Evolutionary conservation across 345 rosid species (phyloP), one percentile per base, ranked within the genome.

Genomic region (Eucalyptus polyanthemos): DNA sequence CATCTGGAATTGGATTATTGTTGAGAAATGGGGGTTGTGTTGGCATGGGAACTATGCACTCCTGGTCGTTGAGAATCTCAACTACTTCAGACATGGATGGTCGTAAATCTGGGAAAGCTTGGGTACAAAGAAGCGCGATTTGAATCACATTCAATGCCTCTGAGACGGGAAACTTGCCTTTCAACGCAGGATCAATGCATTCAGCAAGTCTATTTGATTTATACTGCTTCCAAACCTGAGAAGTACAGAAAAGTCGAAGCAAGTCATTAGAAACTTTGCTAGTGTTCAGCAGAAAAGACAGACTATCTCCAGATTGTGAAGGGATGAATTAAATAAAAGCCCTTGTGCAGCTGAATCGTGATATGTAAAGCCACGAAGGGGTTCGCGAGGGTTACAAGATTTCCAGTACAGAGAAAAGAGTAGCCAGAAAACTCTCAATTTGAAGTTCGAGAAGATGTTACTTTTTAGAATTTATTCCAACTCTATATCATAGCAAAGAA

Each of bases 101-200:
- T 50, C 91, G 88, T 54, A 88, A 50, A 42, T 80, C 76, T 51
- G 90, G 88, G 19, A 40, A 90, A 49, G 91, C 91, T 56, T 90
- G 91, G 9, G 91, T 56, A 87, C 91, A 90, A 42, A 90, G 80
- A 34, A 90, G 91, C 11, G 88, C 90, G 6, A 90, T 86, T 60
- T 49, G 88, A n/a, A 90, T 87, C 58, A 90, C 87, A 34, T 90
- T 40, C 12, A 72, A 25, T 9, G 88, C 86, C 91, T 88, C 87
- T 42, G 24, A 58, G 22, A 2, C 9, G 3, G 91, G 88, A 42
- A 86, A 88, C 44, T 88, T 54, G 54, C 87, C 88, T 56, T n/a
- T 24, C 88, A 90, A 21, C 24, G 17, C 47, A 31, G 89, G 88
- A 58, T 90, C 88, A 0, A 90, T 54, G 9, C 88, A 80, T 86